Percentiles rank a stretch among this genome's conserved stretches.
Evolutionary conservation across 176 grass and related monocot species (phyloP).

Genomic region (Oryza meyeriana): DNA sequence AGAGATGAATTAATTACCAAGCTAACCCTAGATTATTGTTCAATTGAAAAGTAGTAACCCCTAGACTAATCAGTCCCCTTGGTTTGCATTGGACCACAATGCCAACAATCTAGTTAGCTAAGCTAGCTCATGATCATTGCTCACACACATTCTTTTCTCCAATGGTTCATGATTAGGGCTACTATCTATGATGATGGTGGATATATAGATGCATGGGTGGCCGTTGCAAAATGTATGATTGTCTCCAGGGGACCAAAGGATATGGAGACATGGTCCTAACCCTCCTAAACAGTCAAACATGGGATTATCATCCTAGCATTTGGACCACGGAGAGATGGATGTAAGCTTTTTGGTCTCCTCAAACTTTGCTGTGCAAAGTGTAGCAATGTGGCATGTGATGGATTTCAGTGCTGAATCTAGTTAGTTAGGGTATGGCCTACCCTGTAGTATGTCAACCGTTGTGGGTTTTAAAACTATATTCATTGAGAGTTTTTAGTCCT

Average conservation of each 20-base stretch:
- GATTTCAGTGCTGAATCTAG: slow-evolving; percentile 9
- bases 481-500: background rate
- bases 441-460: background rate
- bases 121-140: background rate
- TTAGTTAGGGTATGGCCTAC: background rate
- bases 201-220: background rate
- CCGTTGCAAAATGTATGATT: background rate
- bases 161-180: slow-evolving; percentile 12
- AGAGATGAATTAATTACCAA: background rate
- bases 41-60: background rate
- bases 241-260: background rate
- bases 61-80: slow-evolving; percentile 10
- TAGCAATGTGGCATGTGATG: background rate
- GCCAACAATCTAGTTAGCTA: slow-evolving; percentile 4
- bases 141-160: background rate
- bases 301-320: background rate
- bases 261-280: slow-evolving; percentile 52
- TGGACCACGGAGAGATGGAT: background rate
- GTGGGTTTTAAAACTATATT: background rate
- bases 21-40: background rate
- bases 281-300: slow-evolving; percentile 34
- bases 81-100: slow-evolving; percentile 27
- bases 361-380: background rate
- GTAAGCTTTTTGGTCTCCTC: slow-evolving; percentile 3
- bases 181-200: background rate